phyloP scores from a whole-genome alignment of 2,329 filamentous ascomycete genomes.

The Lachnellula hyalina region DNA sequence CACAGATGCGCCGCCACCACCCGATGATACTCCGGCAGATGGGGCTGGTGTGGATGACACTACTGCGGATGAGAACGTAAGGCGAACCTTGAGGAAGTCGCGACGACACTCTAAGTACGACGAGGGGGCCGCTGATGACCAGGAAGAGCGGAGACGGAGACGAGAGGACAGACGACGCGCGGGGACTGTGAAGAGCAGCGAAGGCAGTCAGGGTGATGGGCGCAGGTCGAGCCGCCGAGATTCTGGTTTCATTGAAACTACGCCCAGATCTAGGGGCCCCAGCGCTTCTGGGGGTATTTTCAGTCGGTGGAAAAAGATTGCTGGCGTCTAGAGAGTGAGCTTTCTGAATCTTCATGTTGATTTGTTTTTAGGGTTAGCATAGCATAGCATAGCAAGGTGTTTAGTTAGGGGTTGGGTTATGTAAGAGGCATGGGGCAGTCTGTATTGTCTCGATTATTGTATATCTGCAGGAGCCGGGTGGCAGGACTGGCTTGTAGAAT shows the following conservation, averaged over 20 bases:
- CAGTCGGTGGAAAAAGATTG: conserved; percentile 29
- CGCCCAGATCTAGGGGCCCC: conserved; percentile 48
- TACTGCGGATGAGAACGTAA: conserved; percentile 24
- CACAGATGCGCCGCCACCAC: conserved; percentile 55
- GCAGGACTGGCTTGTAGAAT: conserved; percentile 15
- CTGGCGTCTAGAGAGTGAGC: conserved; percentile 16
- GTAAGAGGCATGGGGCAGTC: neutral
- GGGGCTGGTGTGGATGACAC: conserved; percentile 21
- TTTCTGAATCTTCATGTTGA: neutral
- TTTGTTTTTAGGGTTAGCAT: neutral
- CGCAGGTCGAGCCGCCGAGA: conserved; percentile 24
- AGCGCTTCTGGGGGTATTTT: conserved; percentile 62
- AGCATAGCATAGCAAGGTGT: conserved; percentile 3
- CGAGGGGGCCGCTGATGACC: conserved; percentile 20
- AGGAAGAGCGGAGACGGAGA: conserved; percentile 25
- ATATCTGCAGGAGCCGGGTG: conserved; percentile 14
- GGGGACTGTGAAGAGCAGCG: conserved; percentile 25
- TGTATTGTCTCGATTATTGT: conserved; percentile 4
- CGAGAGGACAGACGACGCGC: conserved; percentile 26
- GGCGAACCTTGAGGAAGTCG: conserved; percentile 23
- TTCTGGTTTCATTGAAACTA: conserved; percentile 30
- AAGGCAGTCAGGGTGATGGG: conserved; percentile 30
- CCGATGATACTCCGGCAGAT: conserved; percentile 32
- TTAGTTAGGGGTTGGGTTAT: neutral
- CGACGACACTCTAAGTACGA: conserved; percentile 25